Evolutionary conservation across 352 stramenopile species (phyloP), one percentile per base, ranked within the genome.

Genomic region (Blastocystis sp.): DNA sequence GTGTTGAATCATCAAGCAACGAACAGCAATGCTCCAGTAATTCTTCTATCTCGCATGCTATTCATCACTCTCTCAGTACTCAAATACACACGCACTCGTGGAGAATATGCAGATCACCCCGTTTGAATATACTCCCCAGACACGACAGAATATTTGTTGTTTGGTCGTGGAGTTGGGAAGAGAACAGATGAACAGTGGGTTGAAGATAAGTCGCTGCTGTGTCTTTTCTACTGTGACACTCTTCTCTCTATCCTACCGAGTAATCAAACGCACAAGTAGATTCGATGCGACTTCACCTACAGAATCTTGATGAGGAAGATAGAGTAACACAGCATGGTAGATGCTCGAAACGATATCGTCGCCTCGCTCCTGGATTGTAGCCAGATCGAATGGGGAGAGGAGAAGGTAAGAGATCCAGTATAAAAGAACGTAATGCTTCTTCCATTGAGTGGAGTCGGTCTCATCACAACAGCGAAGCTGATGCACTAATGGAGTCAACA

Each of bases 351-450:
- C 23, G n/a, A 84, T n/a, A 9, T 84, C 73, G 29, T 39, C 53
- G 47, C 20, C n/a, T 13, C 15, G 41, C 53, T 39, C 45, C 37
- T 68, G n/a, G 50, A 84, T 43, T 37, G 45, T 45, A 23, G 53
- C 15, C 26, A 84, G 53, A 8, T 84, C 43, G 39, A 66, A 84
- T 9, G 73, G 73, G 53, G n/a, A 66, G 23, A 84, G 26, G 34
- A 84, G 56, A 9, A 84, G 20, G 37, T 66, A 8, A 23, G n/a
- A 64, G 3, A 68, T 47, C 73, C 73, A 84, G 53, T 68, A 84
- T n/a, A 84, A 45, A 1, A 84, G 23, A 29, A 84, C 56, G 29
- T 47, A 84, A 5, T 41, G 73, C 11, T 37, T 15, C 26, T 84
- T 69, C 73, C 73, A 84, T 20, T 50, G 29, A 34, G 29, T 34